Base-by-base conservation (phyloP, 805 yeast genomes). In the Lipomyces spencermartinsiae region DNA sequence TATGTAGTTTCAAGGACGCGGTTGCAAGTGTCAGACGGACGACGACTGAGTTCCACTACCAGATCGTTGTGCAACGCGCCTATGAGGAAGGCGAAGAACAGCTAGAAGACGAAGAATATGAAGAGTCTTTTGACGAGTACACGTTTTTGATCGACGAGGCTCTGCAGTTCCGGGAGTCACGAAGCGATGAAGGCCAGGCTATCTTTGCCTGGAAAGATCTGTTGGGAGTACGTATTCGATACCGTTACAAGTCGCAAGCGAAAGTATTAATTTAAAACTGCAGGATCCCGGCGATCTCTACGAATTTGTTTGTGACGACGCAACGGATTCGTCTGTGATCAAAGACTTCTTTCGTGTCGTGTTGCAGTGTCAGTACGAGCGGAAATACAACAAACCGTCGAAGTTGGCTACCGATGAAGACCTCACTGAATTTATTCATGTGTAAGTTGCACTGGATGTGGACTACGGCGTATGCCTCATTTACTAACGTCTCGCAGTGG, bases 201-300 rank as follows among this genome's bases (percentile, higher is more conserved):
- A 86, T 88, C 1, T 84, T 94, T 34, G 82, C 89, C 0, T 94
- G 98, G 98, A 83, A 80, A 14, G 97, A 95, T 77, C 76, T 87
- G 49, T 87, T 87, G 57, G 97, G 97, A n/a, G 70, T 67, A 58
- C 33, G 70, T 62, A 1, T 10, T 33, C 1, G 7, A 9, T 43
- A 14, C 3, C 19, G 49, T n/a, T 25, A 3, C 29, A 25, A n/a
- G 22, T 16, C 19, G 16, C 7, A 2, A 12, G 43, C 31, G 16
- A 34, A n/a, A n/a, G 9, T 39, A 29, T 25, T 25, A 25, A 25
- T 25, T 25, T 25, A 25, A 25, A 25, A 54, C 16, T 25, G 12
- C 29, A 67, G 70, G 97, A 93, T 74, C 82, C 83, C 4, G 97
- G 92, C 31, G 98, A 93, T 75, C 80, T 83, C 70, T 92, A 89